phyloP scores from a whole-genome alignment of 2,329 filamentous ascomycete species.

The Aspergillus pseudotamarii region DNA sequence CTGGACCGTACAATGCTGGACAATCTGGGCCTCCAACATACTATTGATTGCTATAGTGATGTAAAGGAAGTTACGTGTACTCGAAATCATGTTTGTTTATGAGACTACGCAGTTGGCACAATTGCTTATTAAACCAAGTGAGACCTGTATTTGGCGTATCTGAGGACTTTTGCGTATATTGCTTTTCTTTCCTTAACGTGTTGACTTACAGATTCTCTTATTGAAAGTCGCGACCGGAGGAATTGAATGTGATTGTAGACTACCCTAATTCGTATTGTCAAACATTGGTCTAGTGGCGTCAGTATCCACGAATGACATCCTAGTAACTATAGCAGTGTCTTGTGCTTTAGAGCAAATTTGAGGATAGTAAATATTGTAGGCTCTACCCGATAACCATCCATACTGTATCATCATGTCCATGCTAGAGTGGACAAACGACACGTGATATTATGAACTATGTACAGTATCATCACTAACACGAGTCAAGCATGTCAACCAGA shows the following conservation, averaged over 20 bases:
- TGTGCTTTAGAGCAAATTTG: not conserved
- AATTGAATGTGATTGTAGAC: not conserved
- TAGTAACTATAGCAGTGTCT: not conserved
- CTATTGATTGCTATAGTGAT: not conserved
- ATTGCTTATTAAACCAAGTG: not conserved
- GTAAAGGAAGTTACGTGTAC: not conserved
- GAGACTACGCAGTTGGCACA: not conserved
- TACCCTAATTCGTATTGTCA: not conserved
- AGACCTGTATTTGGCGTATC: not conserved
- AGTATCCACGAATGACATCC: not conserved
- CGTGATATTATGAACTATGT: not conserved
- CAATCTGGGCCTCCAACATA: not conserved
- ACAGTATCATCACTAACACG: conserved; percentile 53
- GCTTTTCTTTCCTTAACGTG: not conserved
- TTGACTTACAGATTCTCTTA: not conserved
- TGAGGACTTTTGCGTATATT: not conserved
- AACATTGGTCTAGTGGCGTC: not conserved
- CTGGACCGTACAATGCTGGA: not conserved
- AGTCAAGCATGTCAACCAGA: conserved; percentile 65
- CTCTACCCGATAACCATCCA: not conserved
- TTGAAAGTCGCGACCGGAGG: not conserved
- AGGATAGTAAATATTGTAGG: not conserved
- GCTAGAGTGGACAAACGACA: too few relatives aligned
- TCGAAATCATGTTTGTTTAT: not conserved
- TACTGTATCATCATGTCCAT: not conserved